Evolutionary conservation across 345 rosid genomes (phyloP).

Genomic region (Eucalyptus curtisii): DNA sequence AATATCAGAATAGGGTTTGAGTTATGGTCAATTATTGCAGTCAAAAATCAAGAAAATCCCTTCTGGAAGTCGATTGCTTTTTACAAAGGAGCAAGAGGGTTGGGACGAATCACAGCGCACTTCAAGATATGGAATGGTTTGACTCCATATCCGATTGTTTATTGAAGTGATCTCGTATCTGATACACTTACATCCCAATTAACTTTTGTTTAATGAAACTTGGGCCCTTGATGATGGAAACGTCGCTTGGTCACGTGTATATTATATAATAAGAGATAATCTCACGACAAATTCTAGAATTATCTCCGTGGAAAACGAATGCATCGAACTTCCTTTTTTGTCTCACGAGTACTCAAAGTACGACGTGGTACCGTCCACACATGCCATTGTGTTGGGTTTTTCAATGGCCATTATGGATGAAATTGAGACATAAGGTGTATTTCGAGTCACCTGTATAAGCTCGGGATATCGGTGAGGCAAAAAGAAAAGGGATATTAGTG

Average conservation of each 20-base stretch:
- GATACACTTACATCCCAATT: neutral
- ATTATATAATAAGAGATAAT: neutral
- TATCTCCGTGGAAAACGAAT: neutral
- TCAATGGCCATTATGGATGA: neutral
- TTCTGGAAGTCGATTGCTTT: neutral
- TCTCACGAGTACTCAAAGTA: neutral
- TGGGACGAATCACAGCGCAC: neutral
- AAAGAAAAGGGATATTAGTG: neutral
- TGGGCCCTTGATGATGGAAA: neutral
- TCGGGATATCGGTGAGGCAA: neutral
- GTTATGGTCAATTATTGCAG: neutral
- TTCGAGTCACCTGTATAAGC: neutral
- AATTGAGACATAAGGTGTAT: neutral
- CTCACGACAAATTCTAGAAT: neutral
- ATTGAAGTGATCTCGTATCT: neutral
- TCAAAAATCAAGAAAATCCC: neutral
- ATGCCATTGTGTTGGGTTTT: neutral
- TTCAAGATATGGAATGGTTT: neutral
- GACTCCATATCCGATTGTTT: neutral
- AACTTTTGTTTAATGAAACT: neutral
- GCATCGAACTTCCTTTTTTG: neutral
- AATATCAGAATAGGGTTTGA: neutral
- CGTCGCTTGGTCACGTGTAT: neutral
- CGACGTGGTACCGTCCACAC: neutral
- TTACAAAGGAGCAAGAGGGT: neutral